Conservation (phyloP, 805 yeast species). For the Ogataea henricii region DNA sequence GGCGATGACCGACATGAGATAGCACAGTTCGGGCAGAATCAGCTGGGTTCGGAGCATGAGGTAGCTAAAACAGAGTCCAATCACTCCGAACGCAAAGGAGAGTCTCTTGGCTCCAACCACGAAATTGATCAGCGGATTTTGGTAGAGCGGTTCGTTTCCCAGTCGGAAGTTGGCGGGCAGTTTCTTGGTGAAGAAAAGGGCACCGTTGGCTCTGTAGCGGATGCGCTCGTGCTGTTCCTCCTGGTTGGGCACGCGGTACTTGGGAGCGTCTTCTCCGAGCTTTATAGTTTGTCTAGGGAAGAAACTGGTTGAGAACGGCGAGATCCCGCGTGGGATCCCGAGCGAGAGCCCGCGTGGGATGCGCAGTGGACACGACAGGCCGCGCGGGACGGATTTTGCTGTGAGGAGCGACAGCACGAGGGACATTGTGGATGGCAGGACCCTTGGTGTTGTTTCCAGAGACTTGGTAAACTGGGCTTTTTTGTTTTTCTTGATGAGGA, state of each 20-base stretch:
- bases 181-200: constrained; percentile 31
- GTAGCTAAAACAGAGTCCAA: constrained; percentile 66
- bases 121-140: constrained; percentile 61
- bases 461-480: no score
- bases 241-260: constrained; percentile 28
- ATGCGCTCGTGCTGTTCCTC: constrained; percentile 24
- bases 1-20: constrained; percentile 42
- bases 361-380: no score
- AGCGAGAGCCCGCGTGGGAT: no score
- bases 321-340: not conserved
- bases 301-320: not conserved
- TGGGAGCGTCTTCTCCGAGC: constrained; percentile 35
- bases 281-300: constrained; percentile 19
- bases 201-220: constrained; percentile 33
- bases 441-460: no score
- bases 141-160: constrained; percentile 63
- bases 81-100: constrained; percentile 58
- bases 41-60: constrained; percentile 55
- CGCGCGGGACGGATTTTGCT: no score
- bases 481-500: no score
- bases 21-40: constrained; percentile 50
- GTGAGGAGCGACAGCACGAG: no score
- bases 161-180: constrained; percentile 54
- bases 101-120: constrained; percentile 64
- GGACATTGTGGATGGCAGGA: no score